phyloP scores from a whole-genome alignment of 2,329 filamentous ascomycete genomes.

The Aspergillus pseudoviridinutans region DNA sequence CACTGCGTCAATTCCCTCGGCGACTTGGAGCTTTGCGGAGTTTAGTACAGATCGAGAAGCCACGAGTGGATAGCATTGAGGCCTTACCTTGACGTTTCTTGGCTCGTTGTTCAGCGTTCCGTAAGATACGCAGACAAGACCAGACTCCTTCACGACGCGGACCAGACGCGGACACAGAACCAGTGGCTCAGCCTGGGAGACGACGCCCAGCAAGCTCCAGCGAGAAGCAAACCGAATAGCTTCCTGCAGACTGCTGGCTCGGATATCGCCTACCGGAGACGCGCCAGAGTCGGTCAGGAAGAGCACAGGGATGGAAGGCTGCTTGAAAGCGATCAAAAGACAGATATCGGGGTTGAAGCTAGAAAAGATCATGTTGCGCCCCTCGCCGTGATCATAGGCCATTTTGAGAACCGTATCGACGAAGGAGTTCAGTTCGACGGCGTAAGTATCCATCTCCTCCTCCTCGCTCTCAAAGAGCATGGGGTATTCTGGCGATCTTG shows the following conservation, averaged over 20 bases:
- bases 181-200: conserved; percentile 81
- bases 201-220: conserved; percentile 92
- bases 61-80: neutral
- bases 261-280: conserved; percentile 77
- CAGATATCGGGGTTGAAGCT: conserved; percentile 98
- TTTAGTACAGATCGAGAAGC: conserved; percentile 6
- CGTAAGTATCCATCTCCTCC: conserved; percentile 94
- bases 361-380: conserved; percentile 92
- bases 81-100: conserved; percentile 72
- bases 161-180: conserved; percentile 86
- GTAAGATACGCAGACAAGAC: conserved; percentile 91
- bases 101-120: conserved; percentile 87
- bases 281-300: conserved; percentile 90
- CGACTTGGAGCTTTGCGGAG: conserved; percentile 68
- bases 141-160: conserved; percentile 87
- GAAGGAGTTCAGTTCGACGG: conserved; percentile 92
- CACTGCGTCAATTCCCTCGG: conserved; percentile 93
- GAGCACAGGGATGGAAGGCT: conserved; percentile 90
- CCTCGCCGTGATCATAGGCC: conserved; percentile 79
- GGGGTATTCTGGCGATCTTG: conserved; percentile 64
- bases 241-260: conserved; percentile 88
- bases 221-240: conserved; percentile 89
- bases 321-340: conserved; percentile 89
- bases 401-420: conserved; percentile 87
- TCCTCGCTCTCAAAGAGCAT: conserved; percentile 96